Evolutionary conservation across 1,284 basidiomycete genomes (phyloP), one percentile per base, ranked within the genome.

Genomic region (Laetiporus sulphureus): DNA sequence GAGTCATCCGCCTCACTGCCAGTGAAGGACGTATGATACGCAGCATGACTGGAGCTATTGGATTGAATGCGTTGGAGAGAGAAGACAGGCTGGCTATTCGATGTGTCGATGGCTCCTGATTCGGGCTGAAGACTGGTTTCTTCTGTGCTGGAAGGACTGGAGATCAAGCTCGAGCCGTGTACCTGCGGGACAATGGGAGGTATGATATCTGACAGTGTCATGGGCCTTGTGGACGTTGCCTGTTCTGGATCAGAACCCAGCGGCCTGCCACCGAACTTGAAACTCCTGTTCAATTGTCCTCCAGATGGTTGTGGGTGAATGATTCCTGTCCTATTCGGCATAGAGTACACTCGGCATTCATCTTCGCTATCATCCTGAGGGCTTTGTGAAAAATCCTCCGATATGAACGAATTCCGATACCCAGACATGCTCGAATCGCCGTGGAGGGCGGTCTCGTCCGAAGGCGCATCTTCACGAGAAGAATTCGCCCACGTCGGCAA

Each of bases 121-220:
- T n/a, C n/a, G n/a, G n/a, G n/a, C n/a, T n/a, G n/a, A n/a, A n/a
- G n/a, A n/a, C n/a, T n/a, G n/a, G n/a, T n/a, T n/a, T n/a, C n/a
- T n/a, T n/a, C n/a, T n/a, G n/a, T n/a, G n/a, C n/a, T n/a, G n/a
- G n/a, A n/a, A n/a, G n/a, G n/a, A n/a, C n/a, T n/a, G n/a, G n/a
- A n/a, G n/a, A n/a, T n/a, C n/a, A n/a, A n/a, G n/a, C n/a, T n/a
- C n/a, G n/a, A n/a, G n/a, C n/a, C n/a, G n/a, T n/a, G n/a, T n/a
- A n/a, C n/a, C n/a, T n/a, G n/a, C n/a, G n/a, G n/a, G n/a, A n/a
- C n/a, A n/a, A n/a, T n/a, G n/a, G 82, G 75, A 4, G 84, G 83
- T 33, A 87, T 81, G 58, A 87, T 85, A 48, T 87, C 81, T 0
- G 82, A 78, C 12, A 86, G 63, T 1, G 80, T 83, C 41, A 83